phyloP scores from a whole-genome alignment of 2,329 filamentous ascomycete species.

The Byssoonygena ceratinophila region DNA sequence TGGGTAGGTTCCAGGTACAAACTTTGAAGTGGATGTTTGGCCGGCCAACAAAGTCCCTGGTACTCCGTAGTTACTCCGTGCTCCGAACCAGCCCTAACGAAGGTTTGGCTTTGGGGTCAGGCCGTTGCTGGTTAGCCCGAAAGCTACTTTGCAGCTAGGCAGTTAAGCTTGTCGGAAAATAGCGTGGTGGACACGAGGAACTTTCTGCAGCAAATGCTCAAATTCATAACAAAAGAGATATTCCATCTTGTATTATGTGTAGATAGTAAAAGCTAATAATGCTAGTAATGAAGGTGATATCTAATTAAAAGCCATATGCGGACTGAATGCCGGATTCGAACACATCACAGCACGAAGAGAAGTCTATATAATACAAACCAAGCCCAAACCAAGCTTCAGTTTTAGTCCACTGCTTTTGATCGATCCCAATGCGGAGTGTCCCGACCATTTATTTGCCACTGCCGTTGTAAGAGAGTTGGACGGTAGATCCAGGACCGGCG shows the following conservation, averaged over 20 bases:
- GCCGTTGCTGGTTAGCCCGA: background rate
- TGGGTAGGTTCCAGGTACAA: background rate
- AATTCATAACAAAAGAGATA: background rate
- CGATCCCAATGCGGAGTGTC: background rate
- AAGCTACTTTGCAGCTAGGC: background rate
- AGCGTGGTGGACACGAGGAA: background rate
- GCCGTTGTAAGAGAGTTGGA: constrained; percentile 25
- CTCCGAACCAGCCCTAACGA: too few species aligned
- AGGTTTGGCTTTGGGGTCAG: too few species aligned
- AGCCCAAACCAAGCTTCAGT: background rate
- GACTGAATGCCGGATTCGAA: background rate
- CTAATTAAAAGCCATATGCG: background rate
- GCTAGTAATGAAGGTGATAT: background rate
- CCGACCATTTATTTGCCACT: background rate
- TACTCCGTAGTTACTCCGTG: too few species aligned
- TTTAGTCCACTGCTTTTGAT: background rate
- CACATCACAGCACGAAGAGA: background rate
- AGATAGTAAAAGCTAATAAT: background rate
- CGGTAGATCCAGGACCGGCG: constrained; percentile 21
- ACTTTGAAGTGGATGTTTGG: background rate
- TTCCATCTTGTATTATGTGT: background rate
- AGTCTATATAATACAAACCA: background rate
- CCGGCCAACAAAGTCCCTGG: background rate
- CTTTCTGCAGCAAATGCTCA: background rate
- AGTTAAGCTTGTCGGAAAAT: background rate